phyloP scores from a whole-genome alignment of 225 moss, liverwort and hornwort genomes.

The Marchantia polymorpha region DNA sequence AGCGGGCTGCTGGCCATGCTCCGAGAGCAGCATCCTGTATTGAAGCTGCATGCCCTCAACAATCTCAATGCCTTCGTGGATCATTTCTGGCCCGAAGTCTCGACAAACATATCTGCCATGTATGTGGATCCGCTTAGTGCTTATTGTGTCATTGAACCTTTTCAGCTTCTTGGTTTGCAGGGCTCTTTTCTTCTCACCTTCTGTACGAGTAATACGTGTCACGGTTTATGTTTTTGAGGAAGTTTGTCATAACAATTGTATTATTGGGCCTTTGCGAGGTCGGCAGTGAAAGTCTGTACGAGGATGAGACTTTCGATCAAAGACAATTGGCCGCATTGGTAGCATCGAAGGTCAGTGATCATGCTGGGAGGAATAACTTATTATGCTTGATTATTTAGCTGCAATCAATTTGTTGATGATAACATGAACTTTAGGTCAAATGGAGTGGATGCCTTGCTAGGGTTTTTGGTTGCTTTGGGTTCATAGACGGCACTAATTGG shows the following conservation, averaged over 20 bases:
- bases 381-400: neutral
- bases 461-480: neutral
- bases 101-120: conserved; percentile 90
- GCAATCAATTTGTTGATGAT: neutral
- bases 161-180: neutral
- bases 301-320: conserved; percentile 84
- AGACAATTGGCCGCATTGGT: conserved; percentile 83
- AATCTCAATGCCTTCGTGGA: conserved; percentile 83
- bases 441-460: neutral
- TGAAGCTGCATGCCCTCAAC: conserved; percentile 90
- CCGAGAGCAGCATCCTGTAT: conserved; percentile 78
- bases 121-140: conserved; percentile 26
- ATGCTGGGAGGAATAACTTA: neutral
- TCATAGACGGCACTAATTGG: neutral
- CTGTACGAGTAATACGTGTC: neutral
- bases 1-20: conserved; percentile 96
- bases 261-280: neutral
- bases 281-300: conserved; percentile 72
- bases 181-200: neutral
- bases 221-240: neutral
- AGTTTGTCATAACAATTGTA: neutral
- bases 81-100: conserved; percentile 95
- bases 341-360: conserved; percentile 67
- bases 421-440: neutral
- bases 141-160: neutral